Evolutionary conservation across 768 basidiomycete species (phyloP).

Genomic region (Xerocomus spinulosus): DNA sequence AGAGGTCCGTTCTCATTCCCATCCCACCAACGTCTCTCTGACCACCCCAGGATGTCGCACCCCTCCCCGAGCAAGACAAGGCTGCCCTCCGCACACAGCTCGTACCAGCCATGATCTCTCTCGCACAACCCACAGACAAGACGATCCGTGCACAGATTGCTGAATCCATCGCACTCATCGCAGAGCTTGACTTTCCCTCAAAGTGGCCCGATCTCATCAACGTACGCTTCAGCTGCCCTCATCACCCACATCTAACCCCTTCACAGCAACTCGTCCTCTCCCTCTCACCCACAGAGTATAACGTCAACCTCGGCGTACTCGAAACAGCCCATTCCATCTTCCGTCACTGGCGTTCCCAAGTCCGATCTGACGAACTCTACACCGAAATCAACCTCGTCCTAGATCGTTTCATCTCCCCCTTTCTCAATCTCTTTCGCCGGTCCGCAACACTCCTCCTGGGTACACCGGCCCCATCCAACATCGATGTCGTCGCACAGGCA

Average conservation of each 20-base stretch:
- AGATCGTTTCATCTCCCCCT: slow-evolving; percentile 74
- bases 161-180: slow-evolving; percentile 89
- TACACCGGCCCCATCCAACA: slow-evolving; percentile 34
- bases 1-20: slow-evolving; percentile 51
- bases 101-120: slow-evolving; percentile 86
- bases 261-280: slow-evolving; percentile 82
- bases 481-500: slow-evolving; percentile 58
- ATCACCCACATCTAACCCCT: slow-evolving; percentile 13
- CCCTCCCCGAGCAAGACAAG: slow-evolving; percentile 70
- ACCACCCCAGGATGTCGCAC: slow-evolving; percentile 57
- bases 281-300: slow-evolving; percentile 76
- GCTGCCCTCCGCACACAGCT: slow-evolving; percentile 66
- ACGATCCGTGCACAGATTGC: slow-evolving; percentile 79
- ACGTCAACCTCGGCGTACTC: slow-evolving; percentile 83
- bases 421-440: slow-evolving; percentile 76
- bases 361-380: slow-evolving; percentile 83
- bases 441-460: slow-evolving; percentile 51
- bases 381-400: slow-evolving; percentile 90
- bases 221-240: slow-evolving; percentile 46
- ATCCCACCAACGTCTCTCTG: not conserved
- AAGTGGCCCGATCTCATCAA: slow-evolving; percentile 88
- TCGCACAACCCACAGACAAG: slow-evolving; percentile 73
- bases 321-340: slow-evolving; percentile 97
- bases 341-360: slow-evolving; percentile 85
- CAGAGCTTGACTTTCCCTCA: slow-evolving; percentile 85